Conservation (phyloP, 2,329 filamentous ascomycete genomes). For the Colletotrichum gloeosporioides region DNA sequence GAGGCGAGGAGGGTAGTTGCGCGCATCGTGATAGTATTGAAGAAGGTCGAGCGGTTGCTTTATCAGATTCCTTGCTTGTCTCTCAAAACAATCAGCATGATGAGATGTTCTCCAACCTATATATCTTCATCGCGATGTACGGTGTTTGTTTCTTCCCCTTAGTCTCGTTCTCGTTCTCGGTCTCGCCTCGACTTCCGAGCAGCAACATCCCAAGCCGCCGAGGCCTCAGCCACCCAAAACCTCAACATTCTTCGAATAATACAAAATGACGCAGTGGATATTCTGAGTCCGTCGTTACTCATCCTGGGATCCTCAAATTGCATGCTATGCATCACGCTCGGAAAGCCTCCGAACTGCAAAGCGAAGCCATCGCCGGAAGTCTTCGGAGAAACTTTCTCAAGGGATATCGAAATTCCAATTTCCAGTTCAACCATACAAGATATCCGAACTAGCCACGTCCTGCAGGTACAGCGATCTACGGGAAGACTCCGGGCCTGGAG, state of each 20-base stretch:
- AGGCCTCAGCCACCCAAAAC: neutral
- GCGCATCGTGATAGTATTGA: conserved; percentile 26
- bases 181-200: neutral
- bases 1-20: conserved; percentile 27
- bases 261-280: neutral
- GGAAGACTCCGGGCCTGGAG: neutral
- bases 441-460: neutral
- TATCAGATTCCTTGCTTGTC: neutral
- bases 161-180: neutral
- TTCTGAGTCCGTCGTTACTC: neutral
- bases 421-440: neutral
- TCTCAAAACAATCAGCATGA: neutral
- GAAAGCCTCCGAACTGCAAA: neutral
- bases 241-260: neutral
- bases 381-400: neutral
- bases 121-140: neutral
- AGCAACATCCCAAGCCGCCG: neutral
- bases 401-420: neutral
- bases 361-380: neutral
- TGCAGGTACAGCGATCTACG: neutral
- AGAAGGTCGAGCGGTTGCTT: neutral
- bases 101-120: neutral
- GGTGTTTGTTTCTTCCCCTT: neutral
- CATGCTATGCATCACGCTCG: neutral
- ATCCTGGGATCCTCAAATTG: neutral